These are phyloP conservation scores for Haplosporangium gracile DNA, from an alignment of 192 early-diverging fungal species.

Conservation along the genomic window DNA sequence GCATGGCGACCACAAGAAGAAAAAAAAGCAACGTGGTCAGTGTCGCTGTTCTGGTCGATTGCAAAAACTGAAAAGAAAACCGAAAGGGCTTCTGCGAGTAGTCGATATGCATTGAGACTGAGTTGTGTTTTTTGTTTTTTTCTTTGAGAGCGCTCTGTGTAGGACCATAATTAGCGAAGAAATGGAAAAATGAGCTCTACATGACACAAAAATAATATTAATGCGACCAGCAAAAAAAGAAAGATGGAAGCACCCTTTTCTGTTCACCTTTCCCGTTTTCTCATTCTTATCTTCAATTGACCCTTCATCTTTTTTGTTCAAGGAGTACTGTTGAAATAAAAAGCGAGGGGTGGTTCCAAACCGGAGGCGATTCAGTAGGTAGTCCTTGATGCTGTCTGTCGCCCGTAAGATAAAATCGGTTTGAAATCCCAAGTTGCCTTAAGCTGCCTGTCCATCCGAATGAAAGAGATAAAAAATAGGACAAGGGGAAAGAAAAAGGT, in stretches of 20 bases:
- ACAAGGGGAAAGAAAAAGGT: background rate
- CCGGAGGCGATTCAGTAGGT: background rate
- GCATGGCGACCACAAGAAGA: too few relatives aligned
- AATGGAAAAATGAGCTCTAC: constrained; percentile 13
- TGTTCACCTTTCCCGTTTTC: background rate
- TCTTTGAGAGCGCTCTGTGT: constrained; percentile 30
- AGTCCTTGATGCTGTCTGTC: background rate
- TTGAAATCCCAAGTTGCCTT: background rate
- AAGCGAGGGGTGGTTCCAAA: constrained; percentile 1
- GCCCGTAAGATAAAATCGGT: background rate
- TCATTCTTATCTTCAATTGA: background rate
- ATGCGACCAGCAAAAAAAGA: background rate
- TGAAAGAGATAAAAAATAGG: background rate
- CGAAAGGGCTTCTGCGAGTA: background rate
- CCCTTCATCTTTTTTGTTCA: background rate
- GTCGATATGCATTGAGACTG: background rate
- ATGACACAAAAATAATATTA: constrained; percentile 3
- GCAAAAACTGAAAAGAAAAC: background rate
- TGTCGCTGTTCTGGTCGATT: background rate
- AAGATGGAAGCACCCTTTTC: constrained; percentile 7
- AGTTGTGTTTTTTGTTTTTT: background rate
- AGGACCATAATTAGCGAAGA: constrained; percentile 32
- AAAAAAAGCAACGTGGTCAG: background rate
- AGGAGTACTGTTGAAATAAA: background rate
- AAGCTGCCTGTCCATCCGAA: background rate